Percentiles rank a stretch among this genome's conserved stretches.
Conservation (phyloP, 2,329 filamentous ascomycete genomes). For the Aspergillus fumigatiaffinis region DNA sequence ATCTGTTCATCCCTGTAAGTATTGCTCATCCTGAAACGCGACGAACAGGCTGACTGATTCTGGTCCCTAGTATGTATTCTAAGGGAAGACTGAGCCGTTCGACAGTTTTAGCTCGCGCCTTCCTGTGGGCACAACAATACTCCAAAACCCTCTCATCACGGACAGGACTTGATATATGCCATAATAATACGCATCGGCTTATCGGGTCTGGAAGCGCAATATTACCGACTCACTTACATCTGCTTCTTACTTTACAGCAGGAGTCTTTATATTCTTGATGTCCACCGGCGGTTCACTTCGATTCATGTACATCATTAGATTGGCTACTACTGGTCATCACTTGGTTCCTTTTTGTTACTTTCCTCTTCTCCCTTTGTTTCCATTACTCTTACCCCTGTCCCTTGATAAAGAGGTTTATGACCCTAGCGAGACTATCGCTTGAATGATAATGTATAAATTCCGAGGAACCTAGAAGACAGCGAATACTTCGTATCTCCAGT, state of each 20-base stretch:
- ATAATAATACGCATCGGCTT: slow-evolving; percentile 1
- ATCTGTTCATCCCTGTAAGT: slow-evolving; percentile 73
- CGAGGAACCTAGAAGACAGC: not conserved
- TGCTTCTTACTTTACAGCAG: not conserved
- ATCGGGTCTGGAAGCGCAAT: not conserved
- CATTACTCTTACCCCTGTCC: not conserved
- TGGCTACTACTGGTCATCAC: slow-evolving; percentile 3
- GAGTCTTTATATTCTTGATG: not conserved
- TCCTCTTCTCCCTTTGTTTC: slow-evolving; percentile 2
- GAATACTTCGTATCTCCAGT: not conserved
- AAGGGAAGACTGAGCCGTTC: slow-evolving; percentile 10
- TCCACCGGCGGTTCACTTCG: slow-evolving; percentile 1
- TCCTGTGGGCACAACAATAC: not conserved
- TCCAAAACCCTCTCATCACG: not conserved
- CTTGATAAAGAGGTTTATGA: not conserved
- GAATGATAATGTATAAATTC: not conserved
- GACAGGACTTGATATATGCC: not conserved
- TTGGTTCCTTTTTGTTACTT: slow-evolving; percentile 4
- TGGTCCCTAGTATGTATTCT: slow-evolving; percentile 29
- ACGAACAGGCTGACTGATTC: slow-evolving; percentile 1
- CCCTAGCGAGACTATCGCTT: not conserved
- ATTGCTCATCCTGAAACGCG: too few relatives aligned
- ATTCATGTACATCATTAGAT: slow-evolving; percentile 27
- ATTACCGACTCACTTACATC: not conserved
- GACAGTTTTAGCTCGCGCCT: not conserved